These are phyloP conservation scores for Chenopodium quinoa DNA, from an alignment of 148 eudicot genomes.

Conservation along the genomic window DNA sequence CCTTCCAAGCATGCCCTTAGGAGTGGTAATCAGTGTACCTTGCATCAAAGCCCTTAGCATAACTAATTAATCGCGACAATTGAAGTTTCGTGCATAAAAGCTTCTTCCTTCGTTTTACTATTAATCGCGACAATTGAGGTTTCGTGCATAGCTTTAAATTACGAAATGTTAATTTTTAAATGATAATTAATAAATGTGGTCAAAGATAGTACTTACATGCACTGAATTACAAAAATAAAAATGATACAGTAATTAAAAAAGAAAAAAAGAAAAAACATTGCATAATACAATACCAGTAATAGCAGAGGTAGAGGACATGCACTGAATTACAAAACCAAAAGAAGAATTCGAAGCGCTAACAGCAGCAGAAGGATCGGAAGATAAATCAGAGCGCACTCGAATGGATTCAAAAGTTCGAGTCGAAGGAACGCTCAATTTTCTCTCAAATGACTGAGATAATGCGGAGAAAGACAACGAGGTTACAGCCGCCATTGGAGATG, in stretches of 20 bases:
- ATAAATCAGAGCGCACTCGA: slow-evolving; percentile 31
- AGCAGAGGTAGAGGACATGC: slow-evolving; percentile 44
- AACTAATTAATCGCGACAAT: no score
- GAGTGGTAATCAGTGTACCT: no score
- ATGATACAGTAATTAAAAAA: neutral
- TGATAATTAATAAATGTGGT: no score
- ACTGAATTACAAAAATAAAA: neutral
- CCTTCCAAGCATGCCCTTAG: no score
- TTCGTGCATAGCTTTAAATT: no score
- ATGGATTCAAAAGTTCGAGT: slow-evolving; percentile 31
- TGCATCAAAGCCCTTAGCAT: no score
- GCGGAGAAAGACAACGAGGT: slow-evolving; percentile 52
- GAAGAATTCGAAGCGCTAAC: slow-evolving; percentile 34
- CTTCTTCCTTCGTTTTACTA: no score
- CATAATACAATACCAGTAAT: neutral
- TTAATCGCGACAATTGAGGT: no score
- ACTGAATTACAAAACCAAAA: slow-evolving; percentile 42
- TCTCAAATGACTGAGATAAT: slow-evolving; percentile 43
- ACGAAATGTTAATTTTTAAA: no score
- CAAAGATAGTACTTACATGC: no score
- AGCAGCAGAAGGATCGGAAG: slow-evolving; percentile 1
- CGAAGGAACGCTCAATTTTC: slow-evolving; percentile 35
- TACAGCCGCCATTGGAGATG: slow-evolving; percentile 50
- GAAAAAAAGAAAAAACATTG: neutral
- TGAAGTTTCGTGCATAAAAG: no score